These are phyloP conservation scores for Platismatia glauca DNA, from an alignment of 495 filamentous ascomycete species.

Conservation along the genomic window DNA sequence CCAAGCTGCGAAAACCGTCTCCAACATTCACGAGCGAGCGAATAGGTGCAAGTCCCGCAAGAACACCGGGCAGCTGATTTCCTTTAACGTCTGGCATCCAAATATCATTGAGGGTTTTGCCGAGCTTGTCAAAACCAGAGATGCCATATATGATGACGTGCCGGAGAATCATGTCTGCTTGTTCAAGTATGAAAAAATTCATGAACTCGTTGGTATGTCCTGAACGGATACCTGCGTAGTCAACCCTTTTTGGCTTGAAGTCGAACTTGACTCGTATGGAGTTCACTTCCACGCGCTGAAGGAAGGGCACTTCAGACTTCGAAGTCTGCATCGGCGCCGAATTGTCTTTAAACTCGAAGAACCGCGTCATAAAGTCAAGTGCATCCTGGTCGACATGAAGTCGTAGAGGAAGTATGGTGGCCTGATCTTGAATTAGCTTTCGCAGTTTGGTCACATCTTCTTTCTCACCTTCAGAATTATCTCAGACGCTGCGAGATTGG, in stretches of 20 bases:
- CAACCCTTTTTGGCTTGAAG: constrained; percentile 95
- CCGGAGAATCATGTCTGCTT: constrained; percentile 73
- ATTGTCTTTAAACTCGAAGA: constrained; percentile 95
- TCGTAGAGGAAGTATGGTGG: constrained; percentile 73
- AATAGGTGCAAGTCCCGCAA: constrained; percentile 85
- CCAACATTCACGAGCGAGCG: constrained; percentile 85
- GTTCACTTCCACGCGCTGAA: constrained; percentile 84
- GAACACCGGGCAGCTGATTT: constrained; percentile 80
- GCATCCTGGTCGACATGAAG: constrained; percentile 98
- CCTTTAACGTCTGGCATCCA: constrained; percentile 93
- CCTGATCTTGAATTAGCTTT: constrained; percentile 36
- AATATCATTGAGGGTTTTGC: constrained; percentile 81
- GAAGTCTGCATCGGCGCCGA: constrained; percentile 35
- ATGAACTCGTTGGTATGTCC: constrained; percentile 98
- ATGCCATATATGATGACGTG: constrained; percentile 90
- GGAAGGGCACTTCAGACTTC: constrained; percentile 67
- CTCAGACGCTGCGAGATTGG: constrained; percentile 78
- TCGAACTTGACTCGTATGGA: constrained; percentile 76
- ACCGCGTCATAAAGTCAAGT: constrained; percentile 90
- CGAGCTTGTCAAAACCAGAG: constrained; percentile 78
- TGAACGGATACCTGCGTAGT: constrained; percentile 89
- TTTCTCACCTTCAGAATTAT: constrained; percentile 65
- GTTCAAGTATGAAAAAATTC: constrained; percentile 94
- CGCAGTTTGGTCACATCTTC: not conserved
- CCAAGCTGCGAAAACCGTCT: constrained; percentile 71